These are phyloP conservation scores for Suhomyces taliae DNA, from an alignment of 1,139 yeast genomes.

Conservation along the genomic window DNA sequence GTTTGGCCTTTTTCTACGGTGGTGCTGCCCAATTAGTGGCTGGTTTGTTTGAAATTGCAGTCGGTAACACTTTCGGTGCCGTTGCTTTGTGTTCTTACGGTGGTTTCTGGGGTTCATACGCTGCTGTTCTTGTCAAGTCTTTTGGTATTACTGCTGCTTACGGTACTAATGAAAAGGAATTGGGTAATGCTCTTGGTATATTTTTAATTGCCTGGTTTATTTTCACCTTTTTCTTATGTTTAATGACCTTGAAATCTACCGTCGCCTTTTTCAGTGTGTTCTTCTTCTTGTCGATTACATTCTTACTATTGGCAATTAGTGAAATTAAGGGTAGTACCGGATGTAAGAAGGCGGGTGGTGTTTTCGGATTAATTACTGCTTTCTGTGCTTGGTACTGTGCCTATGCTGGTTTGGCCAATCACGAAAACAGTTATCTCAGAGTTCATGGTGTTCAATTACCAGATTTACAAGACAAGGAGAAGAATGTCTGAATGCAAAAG, in stretches of 20 bases:
- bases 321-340: constrained; percentile 38
- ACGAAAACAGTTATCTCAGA: constrained; percentile 65
- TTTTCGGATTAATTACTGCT: constrained; percentile 76
- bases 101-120: constrained; percentile 87
- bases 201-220: constrained; percentile 78
- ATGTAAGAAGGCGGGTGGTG: constrained; percentile 71
- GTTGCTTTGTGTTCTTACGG: constrained; percentile 80
- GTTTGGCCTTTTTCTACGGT: constrained; percentile 81
- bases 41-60: constrained; percentile 73
- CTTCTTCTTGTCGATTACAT: constrained; percentile 63
- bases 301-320: constrained; percentile 64
- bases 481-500: constrained; percentile 2
- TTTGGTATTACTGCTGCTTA: constrained; percentile 71
- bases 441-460: constrained; percentile 53
- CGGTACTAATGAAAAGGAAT: constrained; percentile 35
- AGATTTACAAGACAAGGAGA: constrained; percentile 31
- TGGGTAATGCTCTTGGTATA: constrained; percentile 62
- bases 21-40: constrained; percentile 77
- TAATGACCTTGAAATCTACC: constrained; percentile 77
- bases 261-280: constrained; percentile 71
- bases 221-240: constrained; percentile 66
- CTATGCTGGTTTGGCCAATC: constrained; percentile 82
- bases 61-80: constrained; percentile 89
- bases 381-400: constrained; percentile 88
- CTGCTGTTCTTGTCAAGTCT: constrained; percentile 67